Conservation (phyloP, 2,329 filamentous ascomycete species). For the Grosmannia clavigera region DNA sequence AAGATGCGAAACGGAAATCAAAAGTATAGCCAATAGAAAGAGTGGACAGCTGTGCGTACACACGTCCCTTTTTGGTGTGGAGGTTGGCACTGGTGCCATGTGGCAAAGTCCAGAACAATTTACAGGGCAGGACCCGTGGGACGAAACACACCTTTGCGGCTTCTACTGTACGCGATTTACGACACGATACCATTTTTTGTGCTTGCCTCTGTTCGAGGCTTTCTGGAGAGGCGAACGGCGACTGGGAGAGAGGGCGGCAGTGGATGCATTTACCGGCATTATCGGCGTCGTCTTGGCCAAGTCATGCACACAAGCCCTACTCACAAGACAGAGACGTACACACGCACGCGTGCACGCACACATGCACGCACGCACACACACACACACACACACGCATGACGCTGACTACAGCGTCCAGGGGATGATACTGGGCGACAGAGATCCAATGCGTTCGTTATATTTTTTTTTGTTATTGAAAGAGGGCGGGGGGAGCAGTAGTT, state of each 20-base stretch:
- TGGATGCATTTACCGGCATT: too few species aligned
- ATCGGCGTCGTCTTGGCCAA: too few species aligned
- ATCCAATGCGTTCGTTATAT: background rate
- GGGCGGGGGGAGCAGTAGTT: background rate
- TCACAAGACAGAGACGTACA: too few species aligned
- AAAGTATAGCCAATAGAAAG: background rate
- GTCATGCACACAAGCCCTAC: too few species aligned
- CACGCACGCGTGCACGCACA: too few species aligned
- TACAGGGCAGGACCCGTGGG: background rate
- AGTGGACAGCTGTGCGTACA: background rate
- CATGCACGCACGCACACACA: too few species aligned
- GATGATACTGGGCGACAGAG: too few species aligned
- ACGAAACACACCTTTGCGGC: background rate
- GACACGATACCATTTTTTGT: conserved; percentile 13
- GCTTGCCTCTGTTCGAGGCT: background rate
- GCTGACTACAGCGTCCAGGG: too few species aligned
- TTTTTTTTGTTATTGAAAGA: background rate
- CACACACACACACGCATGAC: too few species aligned
- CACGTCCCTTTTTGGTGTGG: background rate
- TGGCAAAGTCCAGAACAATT: background rate
- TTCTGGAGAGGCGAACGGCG: background rate
- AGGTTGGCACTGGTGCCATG: conserved; percentile 1
- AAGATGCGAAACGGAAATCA: background rate
- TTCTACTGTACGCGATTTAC: conserved; percentile 10
- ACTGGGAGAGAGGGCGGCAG: background rate